A percentile compares a stretch with the other conserved stretches of the same genome.
Conservation (phyloP, 1,139 yeast genomes). For the Chernovozyma aurita region DNA sequence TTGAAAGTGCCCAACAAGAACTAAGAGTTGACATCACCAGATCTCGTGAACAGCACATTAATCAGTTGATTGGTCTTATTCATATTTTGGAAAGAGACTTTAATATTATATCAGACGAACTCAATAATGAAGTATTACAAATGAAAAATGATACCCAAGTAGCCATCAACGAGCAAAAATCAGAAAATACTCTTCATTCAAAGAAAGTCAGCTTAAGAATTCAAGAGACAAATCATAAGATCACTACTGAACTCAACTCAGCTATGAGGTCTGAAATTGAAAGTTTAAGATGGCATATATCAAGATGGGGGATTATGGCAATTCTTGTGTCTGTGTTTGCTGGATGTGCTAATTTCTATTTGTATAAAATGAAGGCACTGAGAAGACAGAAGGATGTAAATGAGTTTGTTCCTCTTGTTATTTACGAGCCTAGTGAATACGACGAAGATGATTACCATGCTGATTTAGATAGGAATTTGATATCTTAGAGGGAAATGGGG, state of each 20-base stretch:
- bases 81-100: constrained; percentile 70
- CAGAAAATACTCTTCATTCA: constrained; percentile 76
- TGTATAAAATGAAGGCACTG: constrained; percentile 25
- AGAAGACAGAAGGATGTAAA: constrained; percentile 22
- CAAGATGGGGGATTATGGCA: constrained; percentile 77
- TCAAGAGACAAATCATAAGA: constrained; percentile 83
- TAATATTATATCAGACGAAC: constrained; percentile 68
- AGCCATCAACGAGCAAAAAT: constrained; percentile 80
- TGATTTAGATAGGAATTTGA: constrained; percentile 32
- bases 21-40: constrained; percentile 73
- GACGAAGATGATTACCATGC: constrained; percentile 47
- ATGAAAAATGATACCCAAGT: constrained; percentile 75
- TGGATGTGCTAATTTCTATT: constrained; percentile 40
- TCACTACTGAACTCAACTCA: constrained; percentile 76
- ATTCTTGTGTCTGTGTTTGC: constrained; percentile 42
- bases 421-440: constrained; percentile 45
- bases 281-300: constrained; percentile 87
- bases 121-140: constrained; percentile 64
- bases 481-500: no score
- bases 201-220: constrained; percentile 65
- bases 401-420: constrained; percentile 42
- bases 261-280: constrained; percentile 86
- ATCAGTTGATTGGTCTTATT: constrained; percentile 63
- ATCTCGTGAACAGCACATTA: constrained; percentile 66
- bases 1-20: constrained; percentile 92